phyloP scores from a whole-genome alignment of 192 early-diverging fungal species.

The Entomortierella lignicola region DNA sequence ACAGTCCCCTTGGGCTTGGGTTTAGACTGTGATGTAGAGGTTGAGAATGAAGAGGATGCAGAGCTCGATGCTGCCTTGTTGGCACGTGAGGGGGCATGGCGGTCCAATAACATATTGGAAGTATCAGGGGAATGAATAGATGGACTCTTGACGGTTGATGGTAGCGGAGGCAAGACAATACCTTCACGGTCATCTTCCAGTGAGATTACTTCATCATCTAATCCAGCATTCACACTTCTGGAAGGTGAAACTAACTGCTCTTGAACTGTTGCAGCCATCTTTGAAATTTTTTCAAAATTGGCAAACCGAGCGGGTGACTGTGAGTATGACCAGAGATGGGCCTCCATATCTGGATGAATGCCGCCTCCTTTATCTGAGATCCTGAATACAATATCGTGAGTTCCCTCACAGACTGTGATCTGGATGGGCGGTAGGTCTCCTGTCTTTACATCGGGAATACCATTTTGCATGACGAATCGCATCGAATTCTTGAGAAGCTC shows the following conservation, averaged over 20 bases:
- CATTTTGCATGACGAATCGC: constrained; percentile 71
- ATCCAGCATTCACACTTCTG: constrained; percentile 15
- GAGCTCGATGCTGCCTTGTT: neutral
- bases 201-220: neutral
- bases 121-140: constrained; percentile 9
- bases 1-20: neutral
- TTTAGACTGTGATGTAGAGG: neutral
- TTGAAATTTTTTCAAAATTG: constrained; percentile 80
- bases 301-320: constrained; percentile 66
- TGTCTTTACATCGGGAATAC: constrained; percentile 50
- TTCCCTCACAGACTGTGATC: constrained; percentile 84
- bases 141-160: neutral
- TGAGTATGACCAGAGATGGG: constrained; percentile 86
- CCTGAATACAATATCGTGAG: constrained; percentile 86
- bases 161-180: constrained; percentile 5
- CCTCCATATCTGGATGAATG: constrained; percentile 71
- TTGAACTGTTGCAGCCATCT: constrained; percentile 82
- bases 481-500: constrained; percentile 93
- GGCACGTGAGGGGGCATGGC: constrained; percentile 17
- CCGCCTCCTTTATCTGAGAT: constrained; percentile 95
- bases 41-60: constrained; percentile 17
- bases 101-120: constrained; percentile 16
- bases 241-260: constrained; percentile 60
- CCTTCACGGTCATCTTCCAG: neutral
- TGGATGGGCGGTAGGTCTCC: constrained; percentile 79